Conservation (phyloP, 208 protist species). For the Leishmania mexicana region DNA sequence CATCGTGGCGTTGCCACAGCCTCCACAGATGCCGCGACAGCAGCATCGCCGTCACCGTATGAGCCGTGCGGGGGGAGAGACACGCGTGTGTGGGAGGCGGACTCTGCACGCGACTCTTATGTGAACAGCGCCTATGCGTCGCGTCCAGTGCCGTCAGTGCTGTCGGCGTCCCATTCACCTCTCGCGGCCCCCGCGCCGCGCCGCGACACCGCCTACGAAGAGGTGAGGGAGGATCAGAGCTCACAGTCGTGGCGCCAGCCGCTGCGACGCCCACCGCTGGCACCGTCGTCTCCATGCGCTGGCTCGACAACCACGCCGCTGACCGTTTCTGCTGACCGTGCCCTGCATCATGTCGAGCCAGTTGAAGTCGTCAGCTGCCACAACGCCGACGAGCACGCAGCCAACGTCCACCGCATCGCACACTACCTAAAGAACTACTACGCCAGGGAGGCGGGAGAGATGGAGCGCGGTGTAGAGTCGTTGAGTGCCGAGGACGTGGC, state of each 20-base stretch:
- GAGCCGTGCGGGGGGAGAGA: neutral
- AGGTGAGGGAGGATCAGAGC: constrained; percentile 18
- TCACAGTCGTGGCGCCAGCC: neutral
- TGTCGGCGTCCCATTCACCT: neutral
- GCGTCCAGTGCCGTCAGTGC: neutral
- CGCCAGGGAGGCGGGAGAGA: constrained; percentile 57
- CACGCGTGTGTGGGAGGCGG: neutral
- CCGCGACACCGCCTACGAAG: constrained; percentile 22
- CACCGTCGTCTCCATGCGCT: neutral
- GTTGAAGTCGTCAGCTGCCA: constrained; percentile 5
- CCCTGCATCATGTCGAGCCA: neutral
- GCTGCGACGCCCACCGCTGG: neutral
- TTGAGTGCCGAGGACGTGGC: constrained; percentile 71
- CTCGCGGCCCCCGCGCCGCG: neutral
- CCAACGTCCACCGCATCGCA: constrained; percentile 53
- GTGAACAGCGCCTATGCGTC: neutral
- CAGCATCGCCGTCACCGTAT: constrained; percentile 8
- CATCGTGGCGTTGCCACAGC: neutral
- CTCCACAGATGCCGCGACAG: neutral
- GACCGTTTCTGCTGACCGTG: neutral
- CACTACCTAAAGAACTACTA: constrained; percentile 79
- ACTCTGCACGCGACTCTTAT: neutral
- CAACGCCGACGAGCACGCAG: constrained; percentile 28
- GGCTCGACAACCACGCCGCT: neutral
- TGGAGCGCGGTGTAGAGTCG: constrained; percentile 56